Conservation (phyloP, 495 filamentous ascomycete genomes). For the Letharia columbiana region DNA sequence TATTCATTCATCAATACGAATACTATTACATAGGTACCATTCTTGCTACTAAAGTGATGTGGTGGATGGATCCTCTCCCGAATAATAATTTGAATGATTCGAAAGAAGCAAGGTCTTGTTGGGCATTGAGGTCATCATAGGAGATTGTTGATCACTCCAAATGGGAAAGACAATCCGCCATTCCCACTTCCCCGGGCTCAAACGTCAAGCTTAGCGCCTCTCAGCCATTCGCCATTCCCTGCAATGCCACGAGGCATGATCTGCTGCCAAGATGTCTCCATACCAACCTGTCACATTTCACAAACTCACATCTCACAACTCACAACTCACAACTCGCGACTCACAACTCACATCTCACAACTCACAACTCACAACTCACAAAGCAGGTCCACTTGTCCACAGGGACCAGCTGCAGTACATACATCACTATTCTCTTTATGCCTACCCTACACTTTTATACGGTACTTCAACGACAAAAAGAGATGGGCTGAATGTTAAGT, state of each 20-base stretch:
- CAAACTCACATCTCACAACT: too few relatives aligned
- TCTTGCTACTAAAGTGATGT: too few relatives aligned
- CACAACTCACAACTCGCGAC: too few relatives aligned
- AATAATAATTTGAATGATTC: not conserved
- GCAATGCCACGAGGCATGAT: slow-evolving; percentile 17
- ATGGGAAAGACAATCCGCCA: slow-evolving; percentile 3
- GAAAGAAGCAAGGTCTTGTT: not conserved
- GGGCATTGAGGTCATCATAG: not conserved
- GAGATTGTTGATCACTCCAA: not conserved
- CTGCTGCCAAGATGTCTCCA: slow-evolving; percentile 2
- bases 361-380: too few relatives aligned
- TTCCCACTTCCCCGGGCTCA: slow-evolving; percentile 20
- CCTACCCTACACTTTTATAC: not conserved
- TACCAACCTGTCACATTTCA: not conserved
- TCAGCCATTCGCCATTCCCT: slow-evolving; percentile 14
- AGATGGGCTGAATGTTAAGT: not conserved
- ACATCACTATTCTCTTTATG: not conserved
- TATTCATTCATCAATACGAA: too few relatives aligned
- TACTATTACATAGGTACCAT: too few relatives aligned
- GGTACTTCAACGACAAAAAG: not conserved
- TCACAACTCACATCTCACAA: too few relatives aligned
- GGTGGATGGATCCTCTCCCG: not conserved
- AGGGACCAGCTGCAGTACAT: not conserved
- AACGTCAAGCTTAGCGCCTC: slow-evolving; percentile 5
- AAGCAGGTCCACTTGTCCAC: not conserved